Conservation (phyloP, 1,284 basidiomycete species). For the Spongispora temasekensis region DNA sequence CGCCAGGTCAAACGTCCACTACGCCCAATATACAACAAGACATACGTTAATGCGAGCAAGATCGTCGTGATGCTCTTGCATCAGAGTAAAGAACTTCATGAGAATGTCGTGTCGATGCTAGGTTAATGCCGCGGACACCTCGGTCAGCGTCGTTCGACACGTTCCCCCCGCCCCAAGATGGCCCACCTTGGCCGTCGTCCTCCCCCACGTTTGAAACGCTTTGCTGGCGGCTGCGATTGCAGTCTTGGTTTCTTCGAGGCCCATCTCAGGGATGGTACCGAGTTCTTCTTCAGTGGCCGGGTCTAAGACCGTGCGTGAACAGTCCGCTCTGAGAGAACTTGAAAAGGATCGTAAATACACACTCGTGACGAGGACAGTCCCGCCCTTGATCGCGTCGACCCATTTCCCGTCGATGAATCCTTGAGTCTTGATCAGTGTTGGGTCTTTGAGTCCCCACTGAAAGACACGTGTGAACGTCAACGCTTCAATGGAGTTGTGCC, state of each 20-base stretch:
- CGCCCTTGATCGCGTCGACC: constrained; percentile 74
- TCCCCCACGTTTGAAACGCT: constrained; percentile 82
- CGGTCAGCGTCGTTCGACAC: constrained; percentile 2
- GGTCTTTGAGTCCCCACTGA: constrained; percentile 77
- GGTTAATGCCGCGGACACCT: background rate
- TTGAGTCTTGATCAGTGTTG: constrained; percentile 72
- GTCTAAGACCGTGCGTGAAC: constrained; percentile 49
- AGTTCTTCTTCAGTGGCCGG: constrained; percentile 81
- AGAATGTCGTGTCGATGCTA: constrained; percentile 81
- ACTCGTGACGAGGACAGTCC: constrained; percentile 78
- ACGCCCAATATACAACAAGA: constrained; percentile 16
- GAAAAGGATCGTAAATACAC: constrained; percentile 29
- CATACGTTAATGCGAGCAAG: constrained; percentile 77
- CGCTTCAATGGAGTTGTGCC: background rate
- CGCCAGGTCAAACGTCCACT: constrained; percentile 16
- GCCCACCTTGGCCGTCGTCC: constrained; percentile 74
- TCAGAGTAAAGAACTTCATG: constrained; percentile 69
- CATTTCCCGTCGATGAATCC: constrained; percentile 83
- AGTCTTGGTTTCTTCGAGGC: constrained; percentile 73
- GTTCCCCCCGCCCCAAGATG: background rate
- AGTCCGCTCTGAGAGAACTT: background rate
- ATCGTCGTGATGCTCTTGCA: constrained; percentile 82
- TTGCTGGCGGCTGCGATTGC: constrained; percentile 78
- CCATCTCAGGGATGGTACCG: constrained; percentile 87
- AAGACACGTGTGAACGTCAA: background rate